phyloP scores from a whole-genome alignment of 352 stramenopile species.

The Blastocystis sp. region DNA sequence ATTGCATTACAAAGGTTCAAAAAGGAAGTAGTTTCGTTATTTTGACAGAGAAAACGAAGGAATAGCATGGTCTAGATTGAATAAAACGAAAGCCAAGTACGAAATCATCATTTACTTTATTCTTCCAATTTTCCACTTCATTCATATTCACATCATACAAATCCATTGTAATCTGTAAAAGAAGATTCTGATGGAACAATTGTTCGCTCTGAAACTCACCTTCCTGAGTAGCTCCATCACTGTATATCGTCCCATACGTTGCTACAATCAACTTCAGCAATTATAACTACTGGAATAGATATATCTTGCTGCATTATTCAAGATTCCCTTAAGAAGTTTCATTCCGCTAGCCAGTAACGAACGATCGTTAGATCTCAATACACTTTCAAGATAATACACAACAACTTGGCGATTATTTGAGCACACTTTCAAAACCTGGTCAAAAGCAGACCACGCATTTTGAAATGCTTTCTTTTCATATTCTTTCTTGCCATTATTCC shows the following conservation, averaged over 20 bases:
- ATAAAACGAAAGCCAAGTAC: not conserved
- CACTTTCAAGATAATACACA: not conserved
- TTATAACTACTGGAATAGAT: not conserved
- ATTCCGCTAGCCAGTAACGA: not conserved
- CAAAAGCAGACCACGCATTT: not conserved
- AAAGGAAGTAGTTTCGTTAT: conserved; percentile 25
- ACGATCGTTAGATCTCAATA: not conserved
- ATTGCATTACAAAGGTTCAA: not conserved
- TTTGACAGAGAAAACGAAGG: conserved; percentile 22
- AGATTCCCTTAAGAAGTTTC: not conserved
- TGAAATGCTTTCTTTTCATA: not conserved
- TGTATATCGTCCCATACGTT: not conserved
- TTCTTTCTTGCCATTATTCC: not conserved
- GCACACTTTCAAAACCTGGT: not conserved
- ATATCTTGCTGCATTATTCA: not conserved
- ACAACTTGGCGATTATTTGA: not conserved
- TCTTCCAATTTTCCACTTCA: not conserved
- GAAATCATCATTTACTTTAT: not conserved
- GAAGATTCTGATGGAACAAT: not conserved
- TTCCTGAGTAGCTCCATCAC: not conserved
- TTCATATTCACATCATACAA: not conserved
- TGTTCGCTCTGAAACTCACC: not conserved
- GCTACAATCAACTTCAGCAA: not conserved
- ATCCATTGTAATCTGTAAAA: not conserved
- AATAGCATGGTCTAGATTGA: conserved; percentile 31